phyloP scores from a whole-genome alignment of 1,139 yeast species.

The Pichia sp. region DNA sequence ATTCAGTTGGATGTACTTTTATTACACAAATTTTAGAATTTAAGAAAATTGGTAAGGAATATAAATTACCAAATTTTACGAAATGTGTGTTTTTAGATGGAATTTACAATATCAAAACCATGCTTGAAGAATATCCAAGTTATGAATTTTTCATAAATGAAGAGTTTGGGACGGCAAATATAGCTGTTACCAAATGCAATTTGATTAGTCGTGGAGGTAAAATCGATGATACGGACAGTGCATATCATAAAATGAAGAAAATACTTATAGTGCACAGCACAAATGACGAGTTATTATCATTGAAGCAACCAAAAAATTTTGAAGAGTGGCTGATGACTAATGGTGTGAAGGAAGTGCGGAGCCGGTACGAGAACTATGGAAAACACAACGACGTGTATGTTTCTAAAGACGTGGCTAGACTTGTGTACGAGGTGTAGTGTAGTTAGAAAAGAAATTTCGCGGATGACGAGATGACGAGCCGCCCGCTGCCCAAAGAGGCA shows the following conservation, averaged over 20 bases:
- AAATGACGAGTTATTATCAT: slow-evolving; percentile 33
- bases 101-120: slow-evolving; percentile 39
- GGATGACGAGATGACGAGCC: no score
- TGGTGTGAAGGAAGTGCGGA: background rate
- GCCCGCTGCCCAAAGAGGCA: slow-evolving; percentile 6
- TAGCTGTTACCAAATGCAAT: slow-evolving; percentile 19
- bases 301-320: slow-evolving; percentile 30
- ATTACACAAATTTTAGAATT: slow-evolving; percentile 48
- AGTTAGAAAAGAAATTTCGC: no score
- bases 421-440: no score
- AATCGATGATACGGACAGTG: slow-evolving; percentile 6
- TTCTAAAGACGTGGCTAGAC: background rate
- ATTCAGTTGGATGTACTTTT: slow-evolving; percentile 78
- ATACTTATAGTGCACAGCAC: slow-evolving; percentile 33
- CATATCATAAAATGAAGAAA: slow-evolving; percentile 8
- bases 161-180: slow-evolving; percentile 35
- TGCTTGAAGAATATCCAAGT: slow-evolving; percentile 40
- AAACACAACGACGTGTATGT: slow-evolving; percentile 12
- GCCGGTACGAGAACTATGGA: slow-evolving; percentile 8
- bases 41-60: background rate
- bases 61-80: slow-evolving; percentile 20
- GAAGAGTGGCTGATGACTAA: slow-evolving; percentile 15
- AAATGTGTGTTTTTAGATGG: slow-evolving; percentile 43
- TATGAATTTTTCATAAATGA: slow-evolving; percentile 39
- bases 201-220: slow-evolving; percentile 8